These are phyloP conservation scores for Apiospora hydei DNA, from an alignment of 2,329 filamentous ascomycete genomes.

Conservation along the genomic window DNA sequence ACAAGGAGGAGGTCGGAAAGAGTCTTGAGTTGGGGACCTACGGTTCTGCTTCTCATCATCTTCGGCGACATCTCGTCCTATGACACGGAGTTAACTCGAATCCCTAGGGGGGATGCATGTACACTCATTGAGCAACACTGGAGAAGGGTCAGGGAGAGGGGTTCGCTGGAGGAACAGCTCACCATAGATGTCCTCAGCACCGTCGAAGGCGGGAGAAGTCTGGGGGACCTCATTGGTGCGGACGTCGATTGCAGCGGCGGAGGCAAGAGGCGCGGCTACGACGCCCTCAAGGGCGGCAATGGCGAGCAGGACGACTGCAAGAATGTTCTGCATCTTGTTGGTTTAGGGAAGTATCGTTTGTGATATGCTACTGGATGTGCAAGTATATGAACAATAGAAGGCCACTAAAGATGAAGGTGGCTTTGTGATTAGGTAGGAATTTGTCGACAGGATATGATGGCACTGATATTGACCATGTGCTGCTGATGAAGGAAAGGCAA, in stretches of 20 bases:
- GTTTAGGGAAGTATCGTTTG: neutral
- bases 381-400: neutral
- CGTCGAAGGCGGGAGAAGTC: neutral
- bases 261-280: neutral
- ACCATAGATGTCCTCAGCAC: neutral
- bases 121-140: neutral
- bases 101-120: neutral
- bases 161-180: neutral
- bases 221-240: neutral
- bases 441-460: neutral
- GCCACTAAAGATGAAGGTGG: neutral
- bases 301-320: constrained; percentile 1
- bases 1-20: neutral
- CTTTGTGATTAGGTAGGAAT: neutral
- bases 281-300: constrained; percentile 21
- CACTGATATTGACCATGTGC: neutral
- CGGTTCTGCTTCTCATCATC: neutral
- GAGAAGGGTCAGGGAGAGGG: neutral
- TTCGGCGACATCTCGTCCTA: neutral
- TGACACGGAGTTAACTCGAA: neutral
- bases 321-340: constrained; percentile 13
- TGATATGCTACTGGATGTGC: neutral
- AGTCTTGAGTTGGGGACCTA: neutral
- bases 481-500: neutral
- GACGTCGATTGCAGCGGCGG: neutral